Base-by-base conservation (phyloP, 2,329 filamentous ascomycete species). In the Fusarium metavorans region DNA sequence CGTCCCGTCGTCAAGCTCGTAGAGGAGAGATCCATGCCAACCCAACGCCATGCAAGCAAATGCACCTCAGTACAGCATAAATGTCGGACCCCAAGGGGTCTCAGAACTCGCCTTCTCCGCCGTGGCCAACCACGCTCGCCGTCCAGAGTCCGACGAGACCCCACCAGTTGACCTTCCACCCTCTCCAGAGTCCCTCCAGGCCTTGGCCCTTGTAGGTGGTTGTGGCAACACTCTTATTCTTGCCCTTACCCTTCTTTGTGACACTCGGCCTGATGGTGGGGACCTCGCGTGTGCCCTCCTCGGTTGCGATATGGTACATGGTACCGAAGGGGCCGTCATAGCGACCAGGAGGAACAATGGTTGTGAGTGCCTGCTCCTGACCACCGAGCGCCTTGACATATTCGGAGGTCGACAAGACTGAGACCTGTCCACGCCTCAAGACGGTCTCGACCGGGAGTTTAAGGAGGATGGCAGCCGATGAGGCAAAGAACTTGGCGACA, bases 391-490 rank as follows among this genome's bases (percentile, higher is more conserved):
- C 89, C 13, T 82, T 81, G 3, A 88, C 74, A 66, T 90, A 89
- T 13, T 84, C 78, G 2, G 88, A 87, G 16, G 87, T 87, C 18
- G 88, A 88, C 54, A 94, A 87, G 1, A 95, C 91, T 2, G 92
- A 88, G 68, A 97, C 92, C 83, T 99, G 97, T 6, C 94, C 96
- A 69, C 97, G 91, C 57, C 97, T 92, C 9, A 98, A 88, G 18
- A 98, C 93, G 1, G 96, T 98, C 84, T 99, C 97, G 6, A 98
- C 87, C 0, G 97, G 97, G 14, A 98, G 90, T 79, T 96, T 95
- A 75, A 98, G 83, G 78, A 97, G 93, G 35, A 98, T 89, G 58
- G 97, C 95, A 3, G 91, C 88, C 1, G 92, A 92, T 3, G 94
- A 95, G 16, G 94, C 91, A 75, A 94, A 87, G 83, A 98, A 98